phyloP scores from a whole-genome alignment of 2,329 filamentous ascomycete genomes.

The Eutypa lata region DNA sequence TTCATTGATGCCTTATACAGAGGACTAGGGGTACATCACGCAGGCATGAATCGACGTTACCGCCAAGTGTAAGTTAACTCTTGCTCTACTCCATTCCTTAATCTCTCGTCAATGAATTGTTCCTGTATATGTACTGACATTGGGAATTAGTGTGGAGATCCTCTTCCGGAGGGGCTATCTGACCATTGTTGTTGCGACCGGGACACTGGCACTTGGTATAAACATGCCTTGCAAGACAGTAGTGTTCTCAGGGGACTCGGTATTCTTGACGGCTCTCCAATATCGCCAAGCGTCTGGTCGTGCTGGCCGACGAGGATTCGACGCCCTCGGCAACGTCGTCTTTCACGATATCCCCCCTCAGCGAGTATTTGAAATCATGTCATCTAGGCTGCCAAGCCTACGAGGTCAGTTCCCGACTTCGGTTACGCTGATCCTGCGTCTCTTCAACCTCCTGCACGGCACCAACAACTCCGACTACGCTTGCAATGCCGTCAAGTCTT shows the following conservation, averaged over 20 bases:
- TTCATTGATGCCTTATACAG: constrained; percentile 61
- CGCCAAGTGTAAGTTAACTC: constrained; percentile 60
- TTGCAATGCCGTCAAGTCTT: constrained; percentile 57
- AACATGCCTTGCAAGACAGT: constrained; percentile 85
- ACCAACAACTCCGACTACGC: constrained; percentile 64
- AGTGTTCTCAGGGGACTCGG: constrained; percentile 70
- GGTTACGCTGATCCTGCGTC: constrained; percentile 65
- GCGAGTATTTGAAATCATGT: constrained; percentile 67
- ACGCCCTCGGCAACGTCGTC: constrained; percentile 76
- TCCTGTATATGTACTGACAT: too few species aligned
- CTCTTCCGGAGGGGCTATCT: constrained; percentile 71
- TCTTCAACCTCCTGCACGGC: constrained; percentile 64
- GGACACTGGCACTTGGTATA: constrained; percentile 73
- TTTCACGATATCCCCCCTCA: constrained; percentile 63
- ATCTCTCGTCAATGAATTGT: too few species aligned
- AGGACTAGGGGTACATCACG: constrained; percentile 74
- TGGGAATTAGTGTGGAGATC: constrained; percentile 68
- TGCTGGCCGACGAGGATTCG: constrained; percentile 77
- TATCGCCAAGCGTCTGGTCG: constrained; percentile 75
- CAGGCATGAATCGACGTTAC: constrained; percentile 76
- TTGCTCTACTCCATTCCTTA: too few species aligned
- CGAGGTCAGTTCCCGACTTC: constrained; percentile 77
- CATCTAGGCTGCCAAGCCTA: constrained; percentile 69
- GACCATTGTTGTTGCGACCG: constrained; percentile 70
- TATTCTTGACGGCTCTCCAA: constrained; percentile 71